Base-by-base conservation (phyloP, 2,329 filamentous ascomycete genomes). In the Nothophoma quercina region DNA sequence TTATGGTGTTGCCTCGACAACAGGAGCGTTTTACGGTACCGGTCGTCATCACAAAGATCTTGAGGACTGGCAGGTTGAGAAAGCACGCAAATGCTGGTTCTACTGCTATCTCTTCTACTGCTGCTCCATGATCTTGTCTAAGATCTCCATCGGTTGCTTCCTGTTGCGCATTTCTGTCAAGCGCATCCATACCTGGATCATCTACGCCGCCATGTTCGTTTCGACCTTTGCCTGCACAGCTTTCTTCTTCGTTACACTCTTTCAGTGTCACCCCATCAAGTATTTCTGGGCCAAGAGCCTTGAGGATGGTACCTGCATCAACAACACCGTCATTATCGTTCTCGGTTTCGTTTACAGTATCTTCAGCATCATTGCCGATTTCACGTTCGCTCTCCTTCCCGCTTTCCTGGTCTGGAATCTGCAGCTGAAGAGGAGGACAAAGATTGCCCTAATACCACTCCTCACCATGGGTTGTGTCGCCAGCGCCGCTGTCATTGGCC, bases 401-500 rank as follows among this genome's bases (percentile, higher is more conserved):
- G 75, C 79, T 2, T 74, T 77, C 7, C 74, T 85, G 30, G 69
- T 84, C 1, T 82, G 79, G 78, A 68, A 78, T 19, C 70, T 83
- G 22, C 75, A 79, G 44, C 76, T 84, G 55, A 80, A 79, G 56
- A 71, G 68, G 33, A 70, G 75, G 30, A 81, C 79, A 2, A 85
- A 84, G 60, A 56, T 78, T 6, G 76, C 77, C 2, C 70, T 84
- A 18, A 77, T 75, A 2, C 58, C 76, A 4, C 74, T 85, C 26
- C 69, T 84, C 6, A 75, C 79, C 34, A 77, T 83, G 69, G 82
- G 79, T 3, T 75, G 81, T 55, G 68, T 83, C 47, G 71, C 71
- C 33, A 72, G 69, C 30, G 64, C 69, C 9, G 71, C 71, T 6
- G 68, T 73, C 21, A 62, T 72, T 25, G 71, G 65, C 1, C 64